Base-by-base conservation (phyloP, 1,139 yeast species). In the Debaryomyces coudertii region DNA sequence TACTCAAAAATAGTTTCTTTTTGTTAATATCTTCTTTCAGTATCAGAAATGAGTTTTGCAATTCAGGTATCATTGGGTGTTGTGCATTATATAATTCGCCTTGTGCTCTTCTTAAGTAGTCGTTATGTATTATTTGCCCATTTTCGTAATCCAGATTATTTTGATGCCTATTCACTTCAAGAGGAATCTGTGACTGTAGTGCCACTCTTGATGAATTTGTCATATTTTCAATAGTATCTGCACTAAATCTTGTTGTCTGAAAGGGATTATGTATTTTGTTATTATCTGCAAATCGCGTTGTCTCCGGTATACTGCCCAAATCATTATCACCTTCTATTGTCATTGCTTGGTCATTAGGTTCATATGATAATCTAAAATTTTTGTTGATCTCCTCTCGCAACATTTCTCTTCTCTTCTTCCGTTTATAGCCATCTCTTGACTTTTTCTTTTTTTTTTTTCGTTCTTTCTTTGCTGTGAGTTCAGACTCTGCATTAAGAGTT, bases 391-490 rank as follows among this genome's bases (percentile, higher is more conserved):
- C 28, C 1, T 25, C 16, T 12, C 16, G 25, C 7, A 35, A 15
- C 25, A 25, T 16, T 20, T 37, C 27, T 37, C 27, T 28, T 9
- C 8, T 27, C 25, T 37, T 27, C 41, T 28, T 28, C 24, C 34
- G 9, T 15, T 29, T 27, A 27, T 20, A 27, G 9, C 41, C 35
- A 37, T 37, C 41, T 20, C 18, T 37, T 15, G 34, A 27, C 7
- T 28, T 78, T 54, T 80, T 80, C 36, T 82, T 66, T 4, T 46
- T 52, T 3, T 58, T 62, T 11, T 71, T 71, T 14, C 54, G 47
- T 22, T 56, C 47, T 29, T 36, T 25, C 22, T 7, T 24, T 9
- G 9, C 14, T 7, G 28, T 5, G 16, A 3, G 7, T 14, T 12
- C 31, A 5, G 12, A 14, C 15, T 12, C 9, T 12, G 4, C 16